Evolutionary conservation across 139 green algal genomes (phyloP).

Genomic region (Desmodesmus armatus): DNA sequence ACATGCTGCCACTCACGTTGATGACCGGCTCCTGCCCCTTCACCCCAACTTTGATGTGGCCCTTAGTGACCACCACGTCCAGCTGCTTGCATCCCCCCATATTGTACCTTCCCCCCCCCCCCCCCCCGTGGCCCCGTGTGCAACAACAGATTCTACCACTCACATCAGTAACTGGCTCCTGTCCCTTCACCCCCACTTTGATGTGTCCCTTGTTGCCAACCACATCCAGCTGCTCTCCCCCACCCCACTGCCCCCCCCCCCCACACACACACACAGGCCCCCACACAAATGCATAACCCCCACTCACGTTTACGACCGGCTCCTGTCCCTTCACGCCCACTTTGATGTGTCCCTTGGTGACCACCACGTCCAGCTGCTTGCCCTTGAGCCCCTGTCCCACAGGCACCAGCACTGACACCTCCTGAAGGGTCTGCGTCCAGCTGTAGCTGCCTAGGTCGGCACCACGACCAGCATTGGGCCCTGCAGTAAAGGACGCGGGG

Average conservation of each 20-base stretch:
- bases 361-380: conserved; percentile 69
- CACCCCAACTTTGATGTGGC: conserved; percentile 74
- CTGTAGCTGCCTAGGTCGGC: conserved; percentile 86
- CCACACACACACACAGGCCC: too few relatives aligned
- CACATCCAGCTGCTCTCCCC: conserved; percentile 61
- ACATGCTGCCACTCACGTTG: conserved; percentile 68
- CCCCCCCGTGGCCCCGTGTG: too few relatives aligned
- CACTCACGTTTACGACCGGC: conserved; percentile 70
- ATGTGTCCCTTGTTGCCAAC: conserved; percentile 79
- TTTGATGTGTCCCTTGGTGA: conserved; percentile 76
- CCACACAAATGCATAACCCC: neutral
- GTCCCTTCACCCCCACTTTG: conserved; percentile 81
- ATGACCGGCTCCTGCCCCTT: conserved; percentile 80
- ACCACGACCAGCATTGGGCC: conserved; percentile 91
- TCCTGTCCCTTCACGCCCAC: conserved; percentile 82
- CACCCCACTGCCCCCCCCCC: too few relatives aligned
- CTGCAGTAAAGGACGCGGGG: conserved; percentile 43
- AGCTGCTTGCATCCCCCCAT: too few relatives aligned
- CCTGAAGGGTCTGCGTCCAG: conserved; percentile 95
- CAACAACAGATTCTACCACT: conserved; percentile 2
- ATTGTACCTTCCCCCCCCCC: too few relatives aligned
- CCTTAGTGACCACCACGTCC: conserved; percentile 76
- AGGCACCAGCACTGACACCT: conserved; percentile 83
- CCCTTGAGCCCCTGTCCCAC: conserved; percentile 65
- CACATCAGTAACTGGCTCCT: conserved; percentile 71